Base-by-base conservation (phyloP, 2,329 filamentous ascomycete species). In the Huntiella omanensis region DNA sequence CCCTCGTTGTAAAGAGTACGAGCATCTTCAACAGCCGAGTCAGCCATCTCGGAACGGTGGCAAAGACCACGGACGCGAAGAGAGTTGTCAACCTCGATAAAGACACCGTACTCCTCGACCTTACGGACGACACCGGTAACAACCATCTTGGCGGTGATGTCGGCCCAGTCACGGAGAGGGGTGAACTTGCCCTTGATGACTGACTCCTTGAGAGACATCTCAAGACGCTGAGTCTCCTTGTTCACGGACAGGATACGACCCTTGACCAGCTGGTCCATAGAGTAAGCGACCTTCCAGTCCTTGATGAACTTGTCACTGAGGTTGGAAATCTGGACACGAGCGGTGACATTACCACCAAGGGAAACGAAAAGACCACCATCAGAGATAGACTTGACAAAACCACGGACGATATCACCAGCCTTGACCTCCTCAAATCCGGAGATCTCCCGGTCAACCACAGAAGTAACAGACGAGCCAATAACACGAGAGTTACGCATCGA, bases 51-150 rank as follows among this genome's bases (percentile, higher is more conserved):
- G 52, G 78, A 88, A 51, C 83, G 76, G 60, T 98, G 91, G 60
- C 88, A 96, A 7, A 98, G 71, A 51, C 91, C 91, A 54, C 88
- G 93, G 51, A 98, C 76, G 54, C 93, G 93, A 47, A 75, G 70
- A 4, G 87, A 92, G 50, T 81, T 77, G 59, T 95, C 85, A 15
- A 98, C 68, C 38, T 92, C 75, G 54, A 98, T 82, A 60, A 98
- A 98, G 4, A 88, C 88, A 53, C 91, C 91, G 59, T 87, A 98
- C 32, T 94, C 83, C 57, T 93, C 84, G 2, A 96, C 86, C 62
- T 92, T 94, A 55, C 87, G 80, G 47, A 98, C 76, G 58, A 84
- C 93, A 42, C 87, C 91, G 10, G 83, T 93, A 33, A 98, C 72
- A 32, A 86, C 66, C 60, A 93, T 83, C 5, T 86, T 87, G 51